Base-by-base conservation (phyloP, 2,329 filamentous ascomycete genomes). In the Exophiala sideris region DNA sequence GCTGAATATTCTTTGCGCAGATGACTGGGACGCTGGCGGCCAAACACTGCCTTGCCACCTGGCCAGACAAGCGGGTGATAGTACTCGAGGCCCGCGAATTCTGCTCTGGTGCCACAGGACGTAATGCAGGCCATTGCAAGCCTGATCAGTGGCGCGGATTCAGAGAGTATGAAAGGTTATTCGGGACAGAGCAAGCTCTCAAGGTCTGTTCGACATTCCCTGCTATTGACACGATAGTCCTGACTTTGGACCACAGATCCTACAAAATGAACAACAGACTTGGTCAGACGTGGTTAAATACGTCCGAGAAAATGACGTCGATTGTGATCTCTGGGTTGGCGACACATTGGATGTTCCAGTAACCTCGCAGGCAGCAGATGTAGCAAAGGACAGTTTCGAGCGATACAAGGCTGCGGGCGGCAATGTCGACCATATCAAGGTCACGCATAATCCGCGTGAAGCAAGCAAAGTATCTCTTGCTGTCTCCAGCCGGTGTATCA, bases 101-200 rank as follows among this genome's bases (percentile, higher is more conserved):
- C 2, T 74, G 71, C 51, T 75, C 70, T 18, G 73, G 73, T 4
- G 73, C 73, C 3, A 75, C 71, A 29, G 72, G 71, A 8, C 67
- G 72, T 16, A 75, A 76, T 60, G 73, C 73, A 14, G 73, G 73
- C 1, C 73, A 76, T 57, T 48, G 75, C 18, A 68, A 71, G 41
- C 73, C 73, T 4, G 71, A 73, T 33, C 45, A 47, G 32, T 47
- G 21, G 11, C 45, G 45, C 32, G 45, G 45, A 2, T 47, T 47
- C 11, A 16, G 12, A 16, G 45, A 47, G 18, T 47, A 35, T 20
- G 29, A 47, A 20, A 36, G 18, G 16, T 7, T 14, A n/a, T 47
- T 47, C 16, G 45, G 45, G 5, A 47, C 45, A 8, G 12, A 47
- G 32, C 45, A 47, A 18, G 45, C 45, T 12, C 45, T 47, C 32